Evolutionary conservation across 192 early-diverging fungal species (phyloP).

Genomic region (Thoreauomyces humboldtii): DNA sequence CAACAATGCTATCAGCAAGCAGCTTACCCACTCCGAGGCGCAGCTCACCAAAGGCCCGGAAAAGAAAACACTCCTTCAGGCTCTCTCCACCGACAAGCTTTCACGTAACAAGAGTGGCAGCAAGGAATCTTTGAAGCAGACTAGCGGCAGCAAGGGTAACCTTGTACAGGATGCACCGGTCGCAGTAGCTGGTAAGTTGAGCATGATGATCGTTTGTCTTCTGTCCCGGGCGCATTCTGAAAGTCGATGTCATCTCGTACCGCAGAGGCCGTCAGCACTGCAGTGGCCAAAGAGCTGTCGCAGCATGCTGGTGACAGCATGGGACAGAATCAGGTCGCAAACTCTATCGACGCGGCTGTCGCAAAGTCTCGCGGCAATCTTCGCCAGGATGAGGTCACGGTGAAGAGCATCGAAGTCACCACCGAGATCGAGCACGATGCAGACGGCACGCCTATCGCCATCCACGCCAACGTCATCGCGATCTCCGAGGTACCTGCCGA

Average conservation of each 20-base stretch:
- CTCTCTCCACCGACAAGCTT: conserved; percentile 11
- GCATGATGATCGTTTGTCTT: background rate
- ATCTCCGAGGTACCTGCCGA: background rate
- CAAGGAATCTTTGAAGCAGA: conserved; percentile 1
- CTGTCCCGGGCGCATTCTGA: background rate
- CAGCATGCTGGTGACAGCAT: conserved; percentile 15
- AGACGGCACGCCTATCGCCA: conserved; percentile 1
- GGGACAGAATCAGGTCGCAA: conserved; percentile 15
- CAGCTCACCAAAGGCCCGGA: conserved; percentile 9
- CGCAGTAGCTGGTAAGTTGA: background rate
- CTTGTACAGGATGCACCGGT: conserved; percentile 7
- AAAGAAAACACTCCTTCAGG: background rate
- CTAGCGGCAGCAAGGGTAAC: background rate
- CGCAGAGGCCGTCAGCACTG: conserved; percentile 10
- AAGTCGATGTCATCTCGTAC: background rate
- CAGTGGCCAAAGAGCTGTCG: conserved; percentile 14
- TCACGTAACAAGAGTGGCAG: background rate
- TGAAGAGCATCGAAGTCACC: conserved; percentile 17
- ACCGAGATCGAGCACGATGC: conserved; percentile 15
- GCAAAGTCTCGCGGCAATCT: conserved; percentile 12
- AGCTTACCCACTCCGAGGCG: conserved; percentile 1
- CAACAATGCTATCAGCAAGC: conserved; percentile 4
- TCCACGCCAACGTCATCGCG: conserved; percentile 7
- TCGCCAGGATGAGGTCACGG: conserved; percentile 9
- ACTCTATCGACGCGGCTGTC: conserved; percentile 5